Percentiles rank a stretch among this genome's conserved stretches.
Conservation (phyloP, 1,284 basidiomycete genomes). For the Nidula niveotomentosa region DNA sequence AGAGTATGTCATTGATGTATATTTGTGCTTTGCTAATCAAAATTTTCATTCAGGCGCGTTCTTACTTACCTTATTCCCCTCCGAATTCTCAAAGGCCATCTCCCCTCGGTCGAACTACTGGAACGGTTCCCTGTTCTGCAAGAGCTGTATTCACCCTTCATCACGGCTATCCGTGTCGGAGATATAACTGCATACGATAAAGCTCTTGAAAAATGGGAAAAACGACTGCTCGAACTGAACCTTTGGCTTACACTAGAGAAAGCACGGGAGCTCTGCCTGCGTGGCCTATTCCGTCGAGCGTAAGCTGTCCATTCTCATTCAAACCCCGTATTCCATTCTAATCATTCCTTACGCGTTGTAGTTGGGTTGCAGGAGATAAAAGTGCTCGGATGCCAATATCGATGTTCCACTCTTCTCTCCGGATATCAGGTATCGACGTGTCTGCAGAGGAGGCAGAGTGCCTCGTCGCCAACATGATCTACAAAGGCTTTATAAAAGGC, state of each 20-base stretch:
- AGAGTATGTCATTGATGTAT: slow-evolving; percentile 55
- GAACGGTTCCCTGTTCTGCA: slow-evolving; percentile 71
- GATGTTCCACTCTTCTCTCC: slow-evolving; percentile 74
- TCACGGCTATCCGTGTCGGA: slow-evolving; percentile 74
- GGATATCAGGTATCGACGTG: slow-evolving; percentile 63
- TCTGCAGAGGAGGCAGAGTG: slow-evolving; percentile 88
- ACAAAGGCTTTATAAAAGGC: slow-evolving; percentile 89
- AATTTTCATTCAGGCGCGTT: slow-evolving; percentile 64
- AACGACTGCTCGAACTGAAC: slow-evolving; percentile 77
- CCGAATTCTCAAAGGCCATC: slow-evolving; percentile 81
- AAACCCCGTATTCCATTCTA: neutral
- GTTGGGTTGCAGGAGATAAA: slow-evolving; percentile 78
- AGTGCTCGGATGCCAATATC: slow-evolving; percentile 75
- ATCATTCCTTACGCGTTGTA: slow-evolving; percentile 25
- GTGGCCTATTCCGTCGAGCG: slow-evolving; percentile 86
- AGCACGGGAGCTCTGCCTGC: slow-evolving; percentile 83
- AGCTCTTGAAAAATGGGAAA: slow-evolving; percentile 68
- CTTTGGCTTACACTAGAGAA: slow-evolving; percentile 87
- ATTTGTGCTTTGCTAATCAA: neutral
- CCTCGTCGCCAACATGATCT: slow-evolving; percentile 92
- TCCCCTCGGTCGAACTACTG: slow-evolving; percentile 74
- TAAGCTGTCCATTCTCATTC: slow-evolving; percentile 57
- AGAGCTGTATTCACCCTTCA: slow-evolving; percentile 80
- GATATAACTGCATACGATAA: slow-evolving; percentile 82
- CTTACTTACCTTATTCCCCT: slow-evolving; percentile 90